phyloP scores from a whole-genome alignment of 495 filamentous ascomycete species.

The Aspergillus indologenus region DNA sequence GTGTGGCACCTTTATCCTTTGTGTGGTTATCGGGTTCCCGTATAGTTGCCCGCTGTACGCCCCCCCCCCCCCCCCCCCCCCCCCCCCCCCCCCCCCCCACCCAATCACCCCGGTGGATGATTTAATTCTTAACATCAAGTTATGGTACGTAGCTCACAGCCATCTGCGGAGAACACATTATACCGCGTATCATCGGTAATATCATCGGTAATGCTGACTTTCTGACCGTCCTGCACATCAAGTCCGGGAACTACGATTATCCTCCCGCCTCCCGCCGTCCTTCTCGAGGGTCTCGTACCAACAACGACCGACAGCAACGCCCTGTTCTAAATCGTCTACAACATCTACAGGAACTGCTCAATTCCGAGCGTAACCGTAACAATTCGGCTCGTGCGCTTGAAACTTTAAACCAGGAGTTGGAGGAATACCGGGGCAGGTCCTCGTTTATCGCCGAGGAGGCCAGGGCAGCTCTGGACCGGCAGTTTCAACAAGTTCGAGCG shows the following conservation, averaged over 20 bases:
- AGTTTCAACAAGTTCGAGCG: constrained; percentile 21
- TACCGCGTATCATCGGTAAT: no score
- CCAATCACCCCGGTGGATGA: no score
- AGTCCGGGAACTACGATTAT: constrained; percentile 62
- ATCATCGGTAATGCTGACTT: no score
- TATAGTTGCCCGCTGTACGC: constrained; percentile 15
- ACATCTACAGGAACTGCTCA: constrained; percentile 41
- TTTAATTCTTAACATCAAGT: constrained; percentile 7
- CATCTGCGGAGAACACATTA: no score
- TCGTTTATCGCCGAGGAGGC: constrained; percentile 28
- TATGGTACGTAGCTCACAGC: constrained; percentile 24
- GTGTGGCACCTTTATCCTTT: not conserved
- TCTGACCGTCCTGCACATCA: not conserved
- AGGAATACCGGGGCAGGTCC: constrained; percentile 22
- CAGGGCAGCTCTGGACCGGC: constrained; percentile 26
- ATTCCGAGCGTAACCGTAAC: constrained; percentile 36
- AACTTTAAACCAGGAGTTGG: constrained; percentile 38
- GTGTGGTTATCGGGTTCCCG: not conserved
- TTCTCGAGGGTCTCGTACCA: constrained; percentile 17
- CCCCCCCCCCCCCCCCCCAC: no score
- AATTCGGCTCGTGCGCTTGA: constrained; percentile 39
- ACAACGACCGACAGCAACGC: not conserved
- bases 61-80: constrained; percentile 8
- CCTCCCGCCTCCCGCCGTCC: constrained; percentile 48
- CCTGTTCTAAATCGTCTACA: constrained; percentile 23